phyloP scores from a whole-genome alignment of 495 filamentous ascomycete species.

The Ramalina intermedia region DNA sequence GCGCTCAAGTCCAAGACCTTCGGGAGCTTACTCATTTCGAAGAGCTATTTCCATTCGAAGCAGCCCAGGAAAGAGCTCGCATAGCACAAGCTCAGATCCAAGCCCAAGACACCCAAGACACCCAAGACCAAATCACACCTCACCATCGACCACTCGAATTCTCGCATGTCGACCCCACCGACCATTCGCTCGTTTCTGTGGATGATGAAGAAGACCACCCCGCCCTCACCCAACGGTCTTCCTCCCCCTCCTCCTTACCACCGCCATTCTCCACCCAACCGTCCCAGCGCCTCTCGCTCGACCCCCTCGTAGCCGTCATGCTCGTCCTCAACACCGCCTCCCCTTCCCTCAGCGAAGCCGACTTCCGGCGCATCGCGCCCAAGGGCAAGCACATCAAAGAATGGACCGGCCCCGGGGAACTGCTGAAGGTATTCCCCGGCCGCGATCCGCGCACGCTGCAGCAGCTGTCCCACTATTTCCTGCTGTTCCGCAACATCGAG shows the following conservation, averaged over 20 bases:
- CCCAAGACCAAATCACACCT: neutral
- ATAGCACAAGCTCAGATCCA: slow-evolving; percentile 3
- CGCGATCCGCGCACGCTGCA: slow-evolving; percentile 39
- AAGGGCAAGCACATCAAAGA: slow-evolving; percentile 46
- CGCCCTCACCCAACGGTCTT: neutral
- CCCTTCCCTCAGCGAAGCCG: slow-evolving; percentile 40
- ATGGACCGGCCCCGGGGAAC: slow-evolving; percentile 40
- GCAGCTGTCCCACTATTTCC: slow-evolving; percentile 39
- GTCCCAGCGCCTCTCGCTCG: neutral
- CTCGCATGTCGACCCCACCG: too few species aligned
- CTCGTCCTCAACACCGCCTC: slow-evolving; percentile 37
- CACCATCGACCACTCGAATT: neutral
- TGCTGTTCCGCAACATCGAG: slow-evolving; percentile 43
- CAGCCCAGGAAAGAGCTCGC: slow-evolving; percentile 5
- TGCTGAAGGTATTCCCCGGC: slow-evolving; percentile 35
- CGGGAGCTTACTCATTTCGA: slow-evolving; percentile 32
- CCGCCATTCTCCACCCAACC: neutral
- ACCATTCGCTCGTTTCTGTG: too few species aligned
- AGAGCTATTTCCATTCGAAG: slow-evolving; percentile 42
- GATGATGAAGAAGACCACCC: neutral
- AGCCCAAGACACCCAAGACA: neutral
- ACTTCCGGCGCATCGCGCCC: slow-evolving; percentile 47
- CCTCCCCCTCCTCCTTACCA: neutral
- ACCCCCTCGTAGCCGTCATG: neutral
- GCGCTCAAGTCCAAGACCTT: neutral